Percentiles rank a stretch among this genome's conserved stretches.
phyloP scores from a whole-genome alignment of 164 flowering plant species.

The Houttuynia cordata region DNA sequence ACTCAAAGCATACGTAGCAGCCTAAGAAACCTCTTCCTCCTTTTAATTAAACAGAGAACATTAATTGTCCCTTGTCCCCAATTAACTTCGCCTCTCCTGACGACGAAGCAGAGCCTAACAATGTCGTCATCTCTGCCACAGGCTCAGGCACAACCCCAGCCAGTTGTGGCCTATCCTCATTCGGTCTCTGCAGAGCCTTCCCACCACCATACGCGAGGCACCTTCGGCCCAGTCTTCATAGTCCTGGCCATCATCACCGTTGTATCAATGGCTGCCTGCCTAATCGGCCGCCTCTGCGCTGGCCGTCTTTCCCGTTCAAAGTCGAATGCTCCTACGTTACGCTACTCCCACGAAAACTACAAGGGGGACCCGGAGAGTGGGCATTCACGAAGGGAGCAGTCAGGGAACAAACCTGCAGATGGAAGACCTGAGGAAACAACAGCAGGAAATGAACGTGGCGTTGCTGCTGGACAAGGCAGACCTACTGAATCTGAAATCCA shows the following conservation, averaged over 20 bases:
- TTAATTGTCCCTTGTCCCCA: too few species aligned
- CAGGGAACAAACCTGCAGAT: too few species aligned
- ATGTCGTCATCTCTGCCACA: conserved; percentile 3
- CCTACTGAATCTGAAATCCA: too few species aligned
- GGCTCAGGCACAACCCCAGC: too few species aligned
- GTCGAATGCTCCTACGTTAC: conserved; percentile 4
- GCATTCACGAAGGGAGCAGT: conserved; percentile 7
- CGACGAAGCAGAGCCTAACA: neutral
- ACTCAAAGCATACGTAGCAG: too few species aligned
- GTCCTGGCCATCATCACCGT: conserved; percentile 62
- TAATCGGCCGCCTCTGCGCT: conserved; percentile 50
- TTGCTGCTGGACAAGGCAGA: too few species aligned
- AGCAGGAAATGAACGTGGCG: too few species aligned
- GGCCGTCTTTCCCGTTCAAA: conserved; percentile 18
- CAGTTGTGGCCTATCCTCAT: conserved; percentile 17
- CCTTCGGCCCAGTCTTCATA: conserved; percentile 68
- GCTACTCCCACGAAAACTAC: neutral
- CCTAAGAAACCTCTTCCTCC: too few species aligned
- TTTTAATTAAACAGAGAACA: too few species aligned
- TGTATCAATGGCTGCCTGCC: conserved; percentile 55
- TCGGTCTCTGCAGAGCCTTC: conserved; percentile 6
- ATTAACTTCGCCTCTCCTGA: neutral
- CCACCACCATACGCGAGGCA: conserved; percentile 40
- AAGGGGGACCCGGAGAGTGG: conserved; percentile 29
- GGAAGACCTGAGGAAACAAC: too few species aligned